Evolutionary conservation across 169 alveolate genomes (phyloP).

Genomic region (Plasmodium coatneyi): DNA sequence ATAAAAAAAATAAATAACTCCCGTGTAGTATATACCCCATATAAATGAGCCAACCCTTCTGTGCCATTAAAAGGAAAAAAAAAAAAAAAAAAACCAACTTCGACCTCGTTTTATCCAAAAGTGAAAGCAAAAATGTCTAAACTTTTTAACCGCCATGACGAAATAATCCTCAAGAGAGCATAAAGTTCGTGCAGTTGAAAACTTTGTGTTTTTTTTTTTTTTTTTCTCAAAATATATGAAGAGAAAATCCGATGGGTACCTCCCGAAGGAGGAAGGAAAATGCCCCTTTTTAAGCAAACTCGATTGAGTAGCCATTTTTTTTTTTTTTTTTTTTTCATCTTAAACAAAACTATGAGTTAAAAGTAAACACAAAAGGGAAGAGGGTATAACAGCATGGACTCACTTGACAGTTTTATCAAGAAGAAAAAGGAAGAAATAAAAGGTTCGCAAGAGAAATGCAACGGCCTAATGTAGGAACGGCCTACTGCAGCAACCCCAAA

Average conservation of each 20-base stretch:
- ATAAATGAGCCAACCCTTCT: neutral
- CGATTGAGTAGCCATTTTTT: neutral
- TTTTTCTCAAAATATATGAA: neutral
- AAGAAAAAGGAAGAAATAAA: constrained; percentile 73
- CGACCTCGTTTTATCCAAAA: neutral
- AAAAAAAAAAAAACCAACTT: neutral
- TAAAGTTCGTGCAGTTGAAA: neutral
- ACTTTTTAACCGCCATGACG: neutral
- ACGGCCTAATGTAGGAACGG: neutral
- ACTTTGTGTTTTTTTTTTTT: neutral
- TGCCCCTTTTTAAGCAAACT: neutral
- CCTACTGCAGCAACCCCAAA: neutral
- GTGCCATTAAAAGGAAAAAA: neutral
- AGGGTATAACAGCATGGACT: constrained; percentile 35
- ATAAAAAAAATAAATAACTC: no score
- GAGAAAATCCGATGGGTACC: neutral
- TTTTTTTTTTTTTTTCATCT: neutral
- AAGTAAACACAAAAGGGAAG: constrained; percentile 13
- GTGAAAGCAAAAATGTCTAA: neutral
- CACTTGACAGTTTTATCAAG: constrained; percentile 51
- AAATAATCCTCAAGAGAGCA: neutral
- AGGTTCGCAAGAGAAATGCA: constrained; percentile 5
- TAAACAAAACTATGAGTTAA: constrained; percentile 43
- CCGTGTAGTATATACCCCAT: neutral
- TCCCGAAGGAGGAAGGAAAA: constrained; percentile 10